A percentile compares a stretch with the other conserved stretches of the same genome.
Conservation (phyloP, 257 asterid species). For the Eucommia ulmoides region DNA sequence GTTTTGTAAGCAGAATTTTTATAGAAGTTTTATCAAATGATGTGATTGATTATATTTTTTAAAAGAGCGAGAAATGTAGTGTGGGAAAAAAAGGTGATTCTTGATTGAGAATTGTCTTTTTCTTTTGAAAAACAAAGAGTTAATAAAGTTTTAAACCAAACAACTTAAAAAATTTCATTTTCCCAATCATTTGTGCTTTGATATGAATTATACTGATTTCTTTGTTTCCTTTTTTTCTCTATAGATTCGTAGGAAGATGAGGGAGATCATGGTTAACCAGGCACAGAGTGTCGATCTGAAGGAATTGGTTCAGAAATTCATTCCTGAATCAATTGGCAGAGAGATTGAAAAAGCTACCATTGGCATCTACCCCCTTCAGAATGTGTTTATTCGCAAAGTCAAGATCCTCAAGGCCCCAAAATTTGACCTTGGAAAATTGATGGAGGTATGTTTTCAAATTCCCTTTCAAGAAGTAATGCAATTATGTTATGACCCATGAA, state of each 20-base stretch:
- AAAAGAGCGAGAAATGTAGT: too few relatives aligned
- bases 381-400: conserved; percentile 65
- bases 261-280: conserved; percentile 71
- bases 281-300: conserved; percentile 65
- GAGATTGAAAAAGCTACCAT: conserved; percentile 80
- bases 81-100: too few relatives aligned
- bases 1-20: too few relatives aligned
- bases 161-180: too few relatives aligned
- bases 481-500: too few relatives aligned
- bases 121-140: background rate
- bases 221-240: background rate
- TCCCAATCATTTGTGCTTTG: too few relatives aligned
- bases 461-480: too few relatives aligned
- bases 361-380: conserved; percentile 71
- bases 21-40: too few relatives aligned
- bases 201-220: too few relatives aligned
- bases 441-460: conserved; percentile 46
- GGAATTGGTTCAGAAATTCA: conserved; percentile 69
- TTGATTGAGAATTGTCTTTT: background rate
- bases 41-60: too few relatives aligned
- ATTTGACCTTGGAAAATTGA: conserved; percentile 66
- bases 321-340: conserved; percentile 74
- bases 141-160: too few relatives aligned
- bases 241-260: conserved; percentile 79
- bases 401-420: conserved; percentile 83